Evolutionary conservation across 2,329 filamentous ascomycete genomes (phyloP).

Genomic region (Aulographum hederae): DNA sequence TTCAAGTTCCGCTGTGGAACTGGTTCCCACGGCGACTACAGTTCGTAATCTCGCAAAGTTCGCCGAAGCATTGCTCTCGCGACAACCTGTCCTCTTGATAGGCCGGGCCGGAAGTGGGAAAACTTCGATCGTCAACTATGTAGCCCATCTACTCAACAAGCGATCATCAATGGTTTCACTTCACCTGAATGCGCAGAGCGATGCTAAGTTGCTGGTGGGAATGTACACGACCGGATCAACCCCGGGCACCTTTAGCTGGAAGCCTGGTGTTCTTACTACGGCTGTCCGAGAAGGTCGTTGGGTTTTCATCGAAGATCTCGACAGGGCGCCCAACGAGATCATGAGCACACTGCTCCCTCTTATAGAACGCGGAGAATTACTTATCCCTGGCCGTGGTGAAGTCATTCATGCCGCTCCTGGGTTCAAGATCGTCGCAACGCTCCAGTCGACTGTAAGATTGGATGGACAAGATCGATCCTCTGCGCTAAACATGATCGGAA

Average conservation of each 20-base stretch:
- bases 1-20: constrained; percentile 22
- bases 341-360: constrained; percentile 83
- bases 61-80: constrained; percentile 45
- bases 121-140: constrained; percentile 66
- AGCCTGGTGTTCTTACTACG: constrained; percentile 79
- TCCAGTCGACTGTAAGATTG: constrained; percentile 45
- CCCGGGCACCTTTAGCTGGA: constrained; percentile 83
- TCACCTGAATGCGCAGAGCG: constrained; percentile 93
- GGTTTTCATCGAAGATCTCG: constrained; percentile 93
- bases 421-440: constrained; percentile 83
- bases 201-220: constrained; percentile 89
- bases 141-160: constrained; percentile 64
- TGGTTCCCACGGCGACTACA: constrained; percentile 58
- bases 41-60: constrained; percentile 51
- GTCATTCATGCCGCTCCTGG: constrained; percentile 63
- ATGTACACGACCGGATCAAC: constrained; percentile 80
- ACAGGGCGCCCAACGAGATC: constrained; percentile 86
- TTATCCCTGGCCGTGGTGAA: constrained; percentile 80
- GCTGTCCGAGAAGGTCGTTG: constrained; percentile 88
- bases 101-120: constrained; percentile 81
- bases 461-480: constrained; percentile 52
- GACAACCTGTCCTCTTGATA: constrained; percentile 60
- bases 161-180: constrained; percentile 75
- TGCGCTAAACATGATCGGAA: constrained; percentile 52
- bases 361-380: constrained; percentile 77